Evolutionary conservation across 257 asterid species (phyloP).

Genomic region (Linderniella brevidens): DNA sequence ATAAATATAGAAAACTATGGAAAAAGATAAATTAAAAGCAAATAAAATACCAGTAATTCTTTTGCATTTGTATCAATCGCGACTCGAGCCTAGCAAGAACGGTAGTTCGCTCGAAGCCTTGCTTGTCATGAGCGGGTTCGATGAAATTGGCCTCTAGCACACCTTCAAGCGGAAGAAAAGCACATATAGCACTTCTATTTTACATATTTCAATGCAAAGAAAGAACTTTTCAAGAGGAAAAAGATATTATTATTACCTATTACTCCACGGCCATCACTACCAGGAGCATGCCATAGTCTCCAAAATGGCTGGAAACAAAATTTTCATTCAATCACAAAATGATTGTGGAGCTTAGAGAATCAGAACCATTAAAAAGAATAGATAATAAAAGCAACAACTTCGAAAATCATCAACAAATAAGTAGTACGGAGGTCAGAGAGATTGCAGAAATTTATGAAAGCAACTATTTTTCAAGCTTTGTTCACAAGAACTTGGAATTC

Average conservation of each 20-base stretch:
- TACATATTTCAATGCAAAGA: slow-evolving; percentile 7
- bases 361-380: neutral
- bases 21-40: slow-evolving; percentile 4
- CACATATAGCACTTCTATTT: slow-evolving; percentile 11
- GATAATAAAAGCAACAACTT: too few species aligned
- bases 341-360: neutral
- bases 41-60: slow-evolving; percentile 61
- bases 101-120: slow-evolving; percentile 87
- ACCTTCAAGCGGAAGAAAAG: slow-evolving; percentile 24
- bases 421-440: too few species aligned
- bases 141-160: slow-evolving; percentile 96
- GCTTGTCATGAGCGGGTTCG: slow-evolving; percentile 99
- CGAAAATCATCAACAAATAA: too few species aligned
- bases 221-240: slow-evolving; percentile 3
- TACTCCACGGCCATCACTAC: slow-evolving; percentile 99
- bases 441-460: too few species aligned
- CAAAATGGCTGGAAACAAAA: slow-evolving; percentile 62
- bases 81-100: slow-evolving; percentile 83
- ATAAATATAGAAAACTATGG: slow-evolving; percentile 3
- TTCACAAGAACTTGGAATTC: too few species aligned
- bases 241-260: slow-evolving; percentile 39
- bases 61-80: slow-evolving; percentile 55
- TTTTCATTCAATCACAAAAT: neutral
- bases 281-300: slow-evolving; percentile 97
- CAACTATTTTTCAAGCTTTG: too few species aligned